Percentiles rank a stretch among this genome's conserved stretches.
phyloP scores from a whole-genome alignment of 495 filamentous ascomycete species.

The Astrocystis sublimbata region DNA sequence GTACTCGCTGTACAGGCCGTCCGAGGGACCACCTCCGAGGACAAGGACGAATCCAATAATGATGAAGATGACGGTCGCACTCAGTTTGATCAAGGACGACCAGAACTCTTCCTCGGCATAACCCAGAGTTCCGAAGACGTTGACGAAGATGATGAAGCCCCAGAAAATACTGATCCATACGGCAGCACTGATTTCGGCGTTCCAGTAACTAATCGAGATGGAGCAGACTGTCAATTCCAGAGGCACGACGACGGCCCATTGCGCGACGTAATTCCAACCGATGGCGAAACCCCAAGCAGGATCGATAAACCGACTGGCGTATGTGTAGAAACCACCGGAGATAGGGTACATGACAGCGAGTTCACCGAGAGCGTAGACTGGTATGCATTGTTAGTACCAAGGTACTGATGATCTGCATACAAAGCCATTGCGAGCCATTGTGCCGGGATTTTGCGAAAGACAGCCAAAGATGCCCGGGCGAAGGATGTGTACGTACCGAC shows the following conservation, averaged over 20 bases:
- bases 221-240: constrained; percentile 57
- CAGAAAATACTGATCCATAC: constrained; percentile 68
- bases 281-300: constrained; percentile 85
- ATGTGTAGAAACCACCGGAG: constrained; percentile 60
- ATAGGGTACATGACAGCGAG: constrained; percentile 72
- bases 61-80: constrained; percentile 68
- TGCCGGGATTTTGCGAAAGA: not conserved
- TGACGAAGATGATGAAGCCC: constrained; percentile 57
- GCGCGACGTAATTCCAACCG: constrained; percentile 75
- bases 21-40: constrained; percentile 61
- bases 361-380: constrained; percentile 71
- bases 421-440: not conserved
- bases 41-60: constrained; percentile 70
- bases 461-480: too few species aligned
- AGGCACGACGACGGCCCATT: constrained; percentile 61
- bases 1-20: constrained; percentile 52
- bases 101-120: constrained; percentile 70
- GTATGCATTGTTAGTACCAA: not conserved
- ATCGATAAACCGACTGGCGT: constrained; percentile 73
- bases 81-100: constrained; percentile 57
- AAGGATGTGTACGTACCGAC: constrained; percentile 33
- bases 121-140: constrained; percentile 70
- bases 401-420: not conserved
- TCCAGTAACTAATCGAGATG: constrained; percentile 61
- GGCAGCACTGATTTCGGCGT: constrained; percentile 50